Conservation (phyloP, 805 yeast species). For the Kockiozyma suomiensis region DNA sequence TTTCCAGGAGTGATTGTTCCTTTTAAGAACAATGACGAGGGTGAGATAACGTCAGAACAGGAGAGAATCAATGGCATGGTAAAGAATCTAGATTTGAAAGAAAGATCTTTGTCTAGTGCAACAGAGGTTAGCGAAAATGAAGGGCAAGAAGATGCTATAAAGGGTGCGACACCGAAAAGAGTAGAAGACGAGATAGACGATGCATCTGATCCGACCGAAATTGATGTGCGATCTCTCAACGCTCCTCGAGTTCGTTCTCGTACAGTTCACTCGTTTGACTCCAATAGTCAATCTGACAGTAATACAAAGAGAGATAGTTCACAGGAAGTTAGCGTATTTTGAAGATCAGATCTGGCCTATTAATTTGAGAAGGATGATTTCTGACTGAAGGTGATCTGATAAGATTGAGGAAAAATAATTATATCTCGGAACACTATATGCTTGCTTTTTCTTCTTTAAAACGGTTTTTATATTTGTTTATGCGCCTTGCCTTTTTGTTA, state of each 20-base stretch:
- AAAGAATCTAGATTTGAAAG: not conserved
- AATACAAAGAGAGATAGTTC: conserved; percentile 21
- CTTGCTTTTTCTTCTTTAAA: too few relatives aligned
- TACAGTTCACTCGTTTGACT: not conserved
- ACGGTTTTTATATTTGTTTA: too few relatives aligned
- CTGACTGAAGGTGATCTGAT: not conserved
- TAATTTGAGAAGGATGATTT: too few relatives aligned
- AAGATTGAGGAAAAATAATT: not conserved
- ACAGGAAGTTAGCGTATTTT: conserved; percentile 24
- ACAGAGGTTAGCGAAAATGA: not conserved
- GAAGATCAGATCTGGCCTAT: too few relatives aligned
- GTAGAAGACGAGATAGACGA: too few relatives aligned
- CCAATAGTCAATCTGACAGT: not conserved
- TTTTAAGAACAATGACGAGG: not conserved
- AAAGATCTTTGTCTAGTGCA: not conserved
- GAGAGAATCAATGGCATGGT: not conserved
- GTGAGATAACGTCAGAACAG: not conserved
- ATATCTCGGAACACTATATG: too few relatives aligned
- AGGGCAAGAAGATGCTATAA: not conserved
- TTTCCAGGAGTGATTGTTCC: not conserved
- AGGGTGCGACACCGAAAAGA: not conserved
- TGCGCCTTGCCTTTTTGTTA: too few relatives aligned
- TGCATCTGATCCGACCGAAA: not conserved
- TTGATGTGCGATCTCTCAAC: not conserved
- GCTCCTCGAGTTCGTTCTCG: not conserved